Conservation (phyloP, 345 rosid species). For the Aegle marmelos region DNA sequence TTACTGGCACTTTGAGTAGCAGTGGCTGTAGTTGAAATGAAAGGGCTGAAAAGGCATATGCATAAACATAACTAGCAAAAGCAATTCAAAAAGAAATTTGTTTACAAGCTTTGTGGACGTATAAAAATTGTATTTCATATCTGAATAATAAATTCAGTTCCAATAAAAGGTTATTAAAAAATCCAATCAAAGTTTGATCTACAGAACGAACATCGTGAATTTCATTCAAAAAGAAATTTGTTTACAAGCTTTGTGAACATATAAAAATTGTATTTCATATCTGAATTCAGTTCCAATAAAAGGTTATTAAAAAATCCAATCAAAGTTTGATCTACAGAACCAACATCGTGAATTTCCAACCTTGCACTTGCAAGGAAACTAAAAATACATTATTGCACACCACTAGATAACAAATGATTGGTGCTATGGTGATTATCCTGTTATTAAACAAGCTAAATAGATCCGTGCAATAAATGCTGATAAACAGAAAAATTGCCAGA, state of each 20-base stretch:
- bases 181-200: background rate
- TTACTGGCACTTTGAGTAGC: background rate
- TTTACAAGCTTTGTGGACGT: background rate
- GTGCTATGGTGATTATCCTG: background rate
- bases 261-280: background rate
- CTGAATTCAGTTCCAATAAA: background rate
- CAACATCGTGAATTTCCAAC: background rate
- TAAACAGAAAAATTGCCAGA: background rate
- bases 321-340: background rate
- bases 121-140: background rate
- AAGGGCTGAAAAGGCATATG: background rate
- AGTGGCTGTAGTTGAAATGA: background rate
- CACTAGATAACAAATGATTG: constrained; percentile 7
- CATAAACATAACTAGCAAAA: background rate
- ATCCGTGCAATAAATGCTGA: background rate
- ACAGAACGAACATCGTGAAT: background rate
- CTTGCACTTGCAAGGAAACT: background rate
- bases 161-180: background rate
- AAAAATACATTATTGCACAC: background rate
- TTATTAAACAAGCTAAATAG: background rate
- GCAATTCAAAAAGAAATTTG: background rate
- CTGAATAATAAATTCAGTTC: background rate
- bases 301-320: background rate
- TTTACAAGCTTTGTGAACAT: background rate
- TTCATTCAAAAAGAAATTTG: constrained; percentile 4